Percentiles rank a stretch among this genome's conserved stretches.
Evolutionary conservation across 768 basidiomycete genomes (phyloP).

Genomic region (Lentinula sp.): DNA sequence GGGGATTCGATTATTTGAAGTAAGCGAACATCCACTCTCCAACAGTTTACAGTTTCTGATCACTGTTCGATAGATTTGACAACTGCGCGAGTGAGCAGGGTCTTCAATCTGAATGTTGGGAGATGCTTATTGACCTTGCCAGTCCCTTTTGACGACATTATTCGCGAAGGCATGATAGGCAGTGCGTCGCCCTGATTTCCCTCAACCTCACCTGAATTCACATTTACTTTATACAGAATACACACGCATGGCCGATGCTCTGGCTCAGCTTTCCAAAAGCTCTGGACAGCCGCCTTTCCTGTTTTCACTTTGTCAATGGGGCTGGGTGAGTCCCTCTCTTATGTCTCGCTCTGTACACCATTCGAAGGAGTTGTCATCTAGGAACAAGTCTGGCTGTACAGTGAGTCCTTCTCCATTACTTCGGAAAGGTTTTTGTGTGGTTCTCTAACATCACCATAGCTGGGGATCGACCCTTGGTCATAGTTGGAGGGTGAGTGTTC

Average conservation of each 20-base stretch:
- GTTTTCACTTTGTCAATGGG: slow-evolving; percentile 62
- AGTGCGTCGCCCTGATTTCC: slow-evolving; percentile 27
- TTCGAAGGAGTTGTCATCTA: neutral
- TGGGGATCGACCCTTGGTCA: slow-evolving; percentile 59
- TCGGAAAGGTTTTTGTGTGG: neutral
- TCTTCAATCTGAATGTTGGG: neutral
- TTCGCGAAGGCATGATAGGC: slow-evolving; percentile 47
- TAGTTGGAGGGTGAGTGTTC: slow-evolving; percentile 54
- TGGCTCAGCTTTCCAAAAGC: slow-evolving; percentile 37
- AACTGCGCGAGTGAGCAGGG: slow-evolving; percentile 44
- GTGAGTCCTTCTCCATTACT: slow-evolving; percentile 8
- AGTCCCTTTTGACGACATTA: slow-evolving; percentile 57
- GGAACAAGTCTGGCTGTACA: slow-evolving; percentile 50
- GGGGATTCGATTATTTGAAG: slow-evolving; percentile 70
- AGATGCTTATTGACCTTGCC: neutral
- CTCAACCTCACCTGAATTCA: neutral
- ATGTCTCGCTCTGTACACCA: neutral
- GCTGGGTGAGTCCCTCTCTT: slow-evolving; percentile 36
- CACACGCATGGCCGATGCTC: slow-evolving; percentile 56
- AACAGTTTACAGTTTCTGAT: neutral
- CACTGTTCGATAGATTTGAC: slow-evolving; percentile 27
- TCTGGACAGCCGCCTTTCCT: slow-evolving; percentile 44
- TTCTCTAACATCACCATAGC: slow-evolving; percentile 9
- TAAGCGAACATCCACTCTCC: slow-evolving; percentile 18
- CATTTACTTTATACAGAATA: slow-evolving; percentile 31